phyloP scores from a whole-genome alignment of 225 moss, liverwort and hornwort species.

The Marchantia polymorpha region DNA sequence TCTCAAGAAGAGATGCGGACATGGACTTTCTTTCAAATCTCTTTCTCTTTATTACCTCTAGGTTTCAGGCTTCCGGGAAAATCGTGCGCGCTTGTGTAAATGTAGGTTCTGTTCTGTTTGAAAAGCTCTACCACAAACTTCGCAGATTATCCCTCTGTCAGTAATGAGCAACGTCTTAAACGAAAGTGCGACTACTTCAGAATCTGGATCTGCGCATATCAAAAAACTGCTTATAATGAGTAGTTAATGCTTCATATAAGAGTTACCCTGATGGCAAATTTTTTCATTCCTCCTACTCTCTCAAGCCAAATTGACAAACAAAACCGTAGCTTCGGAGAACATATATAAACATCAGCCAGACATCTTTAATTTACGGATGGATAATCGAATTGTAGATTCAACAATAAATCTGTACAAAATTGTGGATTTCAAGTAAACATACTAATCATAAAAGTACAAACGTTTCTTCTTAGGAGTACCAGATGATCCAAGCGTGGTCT shows the following conservation, averaged over 20 bases:
- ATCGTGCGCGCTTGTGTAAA: conserved; percentile 94
- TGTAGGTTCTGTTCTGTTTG: conserved; percentile 98
- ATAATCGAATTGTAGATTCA: background rate
- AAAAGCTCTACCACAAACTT: conserved; percentile 98
- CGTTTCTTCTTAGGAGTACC: background rate
- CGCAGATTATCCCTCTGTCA: conserved; percentile 94
- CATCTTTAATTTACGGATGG: background rate
- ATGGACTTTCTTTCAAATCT: conserved; percentile 97
- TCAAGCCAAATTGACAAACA: no score
- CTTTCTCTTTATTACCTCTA: conserved; percentile 93
- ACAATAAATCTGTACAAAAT: background rate
- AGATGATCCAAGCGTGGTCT: no score
- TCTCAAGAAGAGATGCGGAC: no score
- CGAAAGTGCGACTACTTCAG: conserved; percentile 94
- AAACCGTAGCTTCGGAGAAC: no score
- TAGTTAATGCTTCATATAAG: no score
- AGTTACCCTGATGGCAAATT: background rate
- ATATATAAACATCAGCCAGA: no score
- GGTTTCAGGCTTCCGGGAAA: conserved; percentile 98
- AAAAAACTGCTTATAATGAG: no score
- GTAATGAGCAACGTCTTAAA: conserved; percentile 96
- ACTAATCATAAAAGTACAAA: background rate
- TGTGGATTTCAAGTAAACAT: background rate
- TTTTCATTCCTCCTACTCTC: background rate
- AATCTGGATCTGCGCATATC: conserved; percentile 55